Evolutionary conservation across 345 rosid species (phyloP).

Genomic region (Sisymbrium irio): DNA sequence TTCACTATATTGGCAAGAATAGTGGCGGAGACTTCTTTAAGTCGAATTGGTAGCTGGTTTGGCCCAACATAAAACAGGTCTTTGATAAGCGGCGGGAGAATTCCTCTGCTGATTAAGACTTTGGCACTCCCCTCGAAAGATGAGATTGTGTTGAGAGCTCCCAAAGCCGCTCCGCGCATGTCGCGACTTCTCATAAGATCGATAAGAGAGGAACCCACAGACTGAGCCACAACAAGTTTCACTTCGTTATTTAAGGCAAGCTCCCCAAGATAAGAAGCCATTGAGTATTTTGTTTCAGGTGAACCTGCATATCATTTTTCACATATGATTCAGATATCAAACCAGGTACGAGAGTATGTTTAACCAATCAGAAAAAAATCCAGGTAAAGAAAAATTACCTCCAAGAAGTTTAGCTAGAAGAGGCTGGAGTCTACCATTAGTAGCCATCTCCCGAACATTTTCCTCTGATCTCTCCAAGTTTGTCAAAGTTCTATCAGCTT

Average conservation of each 20-base stretch:
- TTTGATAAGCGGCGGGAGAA: conserved; percentile 85
- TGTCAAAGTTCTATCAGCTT: conserved; percentile 69
- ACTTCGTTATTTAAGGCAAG: conserved; percentile 77
- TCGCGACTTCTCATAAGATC: conserved; percentile 68
- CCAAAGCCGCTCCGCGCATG: conserved; percentile 69
- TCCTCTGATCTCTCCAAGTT: conserved; percentile 77
- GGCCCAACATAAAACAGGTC: conserved; percentile 78
- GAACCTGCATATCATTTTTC: conserved; percentile 58
- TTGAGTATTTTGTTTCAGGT: conserved; percentile 69
- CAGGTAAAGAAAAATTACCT: conserved; percentile 46
- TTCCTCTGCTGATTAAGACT: conserved; percentile 74
- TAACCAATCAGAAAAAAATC: neutral
- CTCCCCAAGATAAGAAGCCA: conserved; percentile 90
- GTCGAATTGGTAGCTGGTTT: conserved; percentile 77
- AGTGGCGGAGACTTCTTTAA: conserved; percentile 90
- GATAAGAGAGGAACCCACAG: conserved; percentile 76
- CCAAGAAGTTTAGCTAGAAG: conserved; percentile 75
- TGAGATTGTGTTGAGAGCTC: conserved; percentile 84
- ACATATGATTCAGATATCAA: conserved; percentile 8
- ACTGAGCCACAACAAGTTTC: conserved; percentile 71
- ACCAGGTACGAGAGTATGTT: neutral
- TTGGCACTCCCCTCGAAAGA: conserved; percentile 72
- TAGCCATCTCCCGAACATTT: conserved; percentile 94
- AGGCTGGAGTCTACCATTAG: conserved; percentile 75
- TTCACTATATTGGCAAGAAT: conserved; percentile 86